Conservation (phyloP, 2,329 filamentous ascomycete species). For the Zymoseptoria tritici region DNA sequence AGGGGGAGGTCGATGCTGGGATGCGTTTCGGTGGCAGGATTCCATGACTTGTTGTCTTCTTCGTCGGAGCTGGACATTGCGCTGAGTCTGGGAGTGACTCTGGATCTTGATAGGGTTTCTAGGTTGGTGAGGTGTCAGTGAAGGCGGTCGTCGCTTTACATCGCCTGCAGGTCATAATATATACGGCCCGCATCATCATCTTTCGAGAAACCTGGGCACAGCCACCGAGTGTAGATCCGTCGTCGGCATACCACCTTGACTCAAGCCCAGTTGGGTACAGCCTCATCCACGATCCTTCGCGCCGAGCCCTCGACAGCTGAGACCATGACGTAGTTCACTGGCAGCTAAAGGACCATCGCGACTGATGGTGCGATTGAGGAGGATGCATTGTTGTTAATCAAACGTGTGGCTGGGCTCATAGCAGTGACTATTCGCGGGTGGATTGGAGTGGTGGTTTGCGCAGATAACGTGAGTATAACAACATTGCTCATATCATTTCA, state of each 20-base stretch:
- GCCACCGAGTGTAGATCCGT: not conserved
- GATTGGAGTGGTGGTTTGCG: no score
- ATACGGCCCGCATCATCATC: not conserved
- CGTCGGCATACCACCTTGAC: not conserved
- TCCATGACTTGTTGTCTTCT: not conserved
- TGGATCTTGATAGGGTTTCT: not conserved
- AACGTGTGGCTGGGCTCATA: no score
- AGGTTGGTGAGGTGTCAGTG: not conserved
- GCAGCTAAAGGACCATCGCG: no score
- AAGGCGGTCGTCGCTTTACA: not conserved
- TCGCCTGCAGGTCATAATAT: not conserved
- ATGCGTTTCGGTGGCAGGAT: not conserved
- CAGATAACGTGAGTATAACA: no score
- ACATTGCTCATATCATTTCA: no score
- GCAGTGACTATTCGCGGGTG: no score
- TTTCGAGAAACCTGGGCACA: not conserved
- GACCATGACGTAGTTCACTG: not conserved
- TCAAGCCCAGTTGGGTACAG: not conserved
- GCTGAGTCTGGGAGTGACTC: not conserved
- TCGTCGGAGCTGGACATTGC: not conserved
- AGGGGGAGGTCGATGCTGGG: not conserved
- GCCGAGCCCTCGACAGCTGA: not conserved
- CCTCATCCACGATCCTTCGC: not conserved
- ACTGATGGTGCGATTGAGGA: no score
- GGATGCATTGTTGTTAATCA: no score